phyloP scores from a whole-genome alignment of 331 rosid genomes.

The Rhamnella rubrinervis region DNA sequence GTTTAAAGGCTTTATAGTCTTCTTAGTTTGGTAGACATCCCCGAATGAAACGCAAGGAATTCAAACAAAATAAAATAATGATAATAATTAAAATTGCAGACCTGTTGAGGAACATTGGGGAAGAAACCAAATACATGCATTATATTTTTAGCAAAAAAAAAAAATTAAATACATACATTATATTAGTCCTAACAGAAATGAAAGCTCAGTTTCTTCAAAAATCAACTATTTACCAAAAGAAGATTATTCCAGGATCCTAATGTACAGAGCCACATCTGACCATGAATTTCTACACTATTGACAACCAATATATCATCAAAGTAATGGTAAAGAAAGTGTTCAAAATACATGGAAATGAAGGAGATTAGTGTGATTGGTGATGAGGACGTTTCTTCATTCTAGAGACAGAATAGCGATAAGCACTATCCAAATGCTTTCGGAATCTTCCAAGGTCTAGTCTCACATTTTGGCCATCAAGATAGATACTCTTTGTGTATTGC shows the following conservation, averaged over 20 bases:
- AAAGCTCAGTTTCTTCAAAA: background rate
- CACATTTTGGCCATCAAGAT: constrained; percentile 79
- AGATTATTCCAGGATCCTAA: constrained; percentile 20
- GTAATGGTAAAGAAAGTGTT: constrained; percentile 23
- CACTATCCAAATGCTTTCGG: constrained; percentile 38
- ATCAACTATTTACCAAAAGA: constrained; percentile 14
- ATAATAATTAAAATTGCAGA: too few relatives aligned
- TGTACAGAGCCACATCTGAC: constrained; percentile 21
- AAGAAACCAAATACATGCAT: too few relatives aligned
- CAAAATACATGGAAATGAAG: background rate
- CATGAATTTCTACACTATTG: constrained; percentile 19
- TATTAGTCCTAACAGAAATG: background rate
- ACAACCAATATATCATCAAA: background rate
- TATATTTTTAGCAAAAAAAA: too few relatives aligned
- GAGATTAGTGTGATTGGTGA: constrained; percentile 31
- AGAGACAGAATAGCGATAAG: constrained; percentile 21
- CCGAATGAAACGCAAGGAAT: too few relatives aligned
- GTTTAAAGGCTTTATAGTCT: too few relatives aligned
- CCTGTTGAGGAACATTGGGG: too few relatives aligned
- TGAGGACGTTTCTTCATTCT: constrained; percentile 28
- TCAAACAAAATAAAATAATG: too few relatives aligned
- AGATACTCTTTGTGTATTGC: constrained; percentile 75
- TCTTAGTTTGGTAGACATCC: too few relatives aligned
- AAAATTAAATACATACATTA: background rate
- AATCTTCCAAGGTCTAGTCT: constrained; percentile 55